Base-by-base conservation (phyloP, 495 filamentous ascomycete species). In the Daldinia bambusicola region DNA sequence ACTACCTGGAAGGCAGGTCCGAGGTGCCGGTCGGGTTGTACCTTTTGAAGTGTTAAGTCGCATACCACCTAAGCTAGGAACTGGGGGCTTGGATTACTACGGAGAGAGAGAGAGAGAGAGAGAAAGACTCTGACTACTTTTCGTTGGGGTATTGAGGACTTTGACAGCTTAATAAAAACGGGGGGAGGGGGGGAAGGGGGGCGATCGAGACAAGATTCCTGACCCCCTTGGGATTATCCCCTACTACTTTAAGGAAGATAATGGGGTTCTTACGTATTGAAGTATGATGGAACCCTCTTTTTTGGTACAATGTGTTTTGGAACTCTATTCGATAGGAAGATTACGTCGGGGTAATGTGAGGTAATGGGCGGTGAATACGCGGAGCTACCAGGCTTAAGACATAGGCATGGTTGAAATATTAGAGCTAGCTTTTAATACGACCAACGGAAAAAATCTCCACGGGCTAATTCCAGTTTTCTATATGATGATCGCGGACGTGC, bases 221-320 rank as follows among this genome's bases (percentile, higher is more conserved):
- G 7, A 34, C 3, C 32, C 7, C 7, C 7, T 34, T 34, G 32
- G 7, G 32, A 34, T 34, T 34, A n/a, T n/a, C 32, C 7, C 32
- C 3, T 34, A 7, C 32, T 34, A 7, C 32, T 34, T 34, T 34
- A 7, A 34, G 32, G 32, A 7, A 34, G 32, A 34, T 34, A 2
- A 4, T 3, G 16, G 18, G 43, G 43, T 0, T 48, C 12, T 18
- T 12, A 22, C 20, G 43, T 18, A 48, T 20, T 20, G 43, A 48
- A 48, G 18, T 4, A 48, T 48, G 34, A 63, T 63, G 34, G 22
- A 51, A 18, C 58, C 34, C 41, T 12, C 12, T 59, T 67, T 67
- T 61, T 67, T 69, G 59, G 66, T n/a, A 58, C 26, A 22, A 69
- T 63, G 53, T 69, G 32, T 31, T 58, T 59, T 52, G 53, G n/a